phyloP scores from a whole-genome alignment of 2,329 filamentous ascomycete genomes.

The Neofusicoccum cordaticola region DNA sequence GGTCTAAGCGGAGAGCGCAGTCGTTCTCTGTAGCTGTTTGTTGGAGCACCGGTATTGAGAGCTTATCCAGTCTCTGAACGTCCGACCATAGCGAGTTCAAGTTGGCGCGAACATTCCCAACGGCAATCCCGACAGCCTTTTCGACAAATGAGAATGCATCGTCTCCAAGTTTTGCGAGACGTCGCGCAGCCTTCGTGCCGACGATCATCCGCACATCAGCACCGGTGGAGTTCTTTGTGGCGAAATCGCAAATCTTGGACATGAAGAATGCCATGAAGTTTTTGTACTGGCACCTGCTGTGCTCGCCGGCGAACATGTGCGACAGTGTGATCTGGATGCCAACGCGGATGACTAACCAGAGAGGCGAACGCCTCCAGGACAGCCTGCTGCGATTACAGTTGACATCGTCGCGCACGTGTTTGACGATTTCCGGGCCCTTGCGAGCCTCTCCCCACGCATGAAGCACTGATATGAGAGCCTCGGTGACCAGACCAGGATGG shows the following conservation, averaged over 20 bases:
- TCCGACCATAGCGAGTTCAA: background rate
- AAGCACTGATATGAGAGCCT: conserved; percentile 39
- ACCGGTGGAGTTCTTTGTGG: conserved; percentile 10
- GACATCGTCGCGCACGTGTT: conserved; percentile 53
- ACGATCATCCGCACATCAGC: conserved; percentile 20
- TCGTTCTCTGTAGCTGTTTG: background rate
- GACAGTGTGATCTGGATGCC: conserved; percentile 37
- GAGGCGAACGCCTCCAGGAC: conserved; percentile 50
- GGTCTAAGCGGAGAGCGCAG: background rate
- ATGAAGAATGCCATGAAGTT: conserved; percentile 50
- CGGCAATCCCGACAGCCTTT: background rate
- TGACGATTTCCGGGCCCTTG: conserved; percentile 36
- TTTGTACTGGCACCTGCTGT: conserved; percentile 44
- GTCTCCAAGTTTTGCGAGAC: conserved; percentile 6
- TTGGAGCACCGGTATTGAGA: background rate
- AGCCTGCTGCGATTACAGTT: conserved; percentile 34
- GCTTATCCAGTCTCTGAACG: background rate
- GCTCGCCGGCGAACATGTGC: background rate
- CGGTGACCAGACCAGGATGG: conserved; percentile 52
- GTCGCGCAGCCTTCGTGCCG: conserved; percentile 24
- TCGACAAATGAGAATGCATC: background rate
- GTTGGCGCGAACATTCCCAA: background rate
- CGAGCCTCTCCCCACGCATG: background rate
- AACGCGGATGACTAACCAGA: conserved; percentile 54
- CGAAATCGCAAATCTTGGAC: conserved; percentile 32